Evolutionary conservation across 2,329 filamentous ascomycete species (phyloP).

Genomic region (Aspergillus ibericus): DNA sequence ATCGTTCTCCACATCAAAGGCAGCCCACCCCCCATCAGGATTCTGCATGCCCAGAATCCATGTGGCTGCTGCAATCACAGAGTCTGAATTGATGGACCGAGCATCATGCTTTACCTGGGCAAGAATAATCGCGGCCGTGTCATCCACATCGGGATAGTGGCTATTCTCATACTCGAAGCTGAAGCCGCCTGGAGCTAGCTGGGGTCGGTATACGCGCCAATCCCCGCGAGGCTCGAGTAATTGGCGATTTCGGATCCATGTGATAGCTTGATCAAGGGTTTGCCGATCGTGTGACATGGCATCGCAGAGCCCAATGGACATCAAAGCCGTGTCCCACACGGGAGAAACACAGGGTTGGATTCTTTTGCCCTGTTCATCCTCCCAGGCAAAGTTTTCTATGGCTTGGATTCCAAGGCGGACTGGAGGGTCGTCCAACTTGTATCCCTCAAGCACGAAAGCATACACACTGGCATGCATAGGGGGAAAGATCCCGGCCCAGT

Average conservation of each 20-base stretch:
- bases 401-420: conserved; percentile 26
- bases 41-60: conserved; percentile 42
- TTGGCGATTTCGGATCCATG: conserved; percentile 25
- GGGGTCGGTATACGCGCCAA: conserved; percentile 28
- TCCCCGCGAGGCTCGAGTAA: conserved; percentile 27
- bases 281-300: neutral
- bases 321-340: conserved; percentile 39
- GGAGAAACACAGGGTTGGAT: conserved; percentile 31
- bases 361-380: conserved; percentile 28
- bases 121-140: conserved; percentile 33
- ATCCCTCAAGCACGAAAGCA: conserved; percentile 34
- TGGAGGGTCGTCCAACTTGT: conserved; percentile 17
- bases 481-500: conserved; percentile 33
- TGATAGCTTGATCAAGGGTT: neutral
- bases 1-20: conserved; percentile 38
- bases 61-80: conserved; percentile 13
- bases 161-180: conserved; percentile 34
- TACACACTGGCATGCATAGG: conserved; percentile 28
- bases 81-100: neutral
- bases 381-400: conserved; percentile 27
- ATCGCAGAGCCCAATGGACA: conserved; percentile 31
- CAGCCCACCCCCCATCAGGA: conserved; percentile 39
- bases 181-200: conserved; percentile 27
- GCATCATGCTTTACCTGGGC: conserved; percentile 28
- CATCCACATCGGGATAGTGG: conserved; percentile 36